Evolutionary conservation across 305 asterid genomes (phyloP).

Genomic region (Solanum hybrid): DNA sequence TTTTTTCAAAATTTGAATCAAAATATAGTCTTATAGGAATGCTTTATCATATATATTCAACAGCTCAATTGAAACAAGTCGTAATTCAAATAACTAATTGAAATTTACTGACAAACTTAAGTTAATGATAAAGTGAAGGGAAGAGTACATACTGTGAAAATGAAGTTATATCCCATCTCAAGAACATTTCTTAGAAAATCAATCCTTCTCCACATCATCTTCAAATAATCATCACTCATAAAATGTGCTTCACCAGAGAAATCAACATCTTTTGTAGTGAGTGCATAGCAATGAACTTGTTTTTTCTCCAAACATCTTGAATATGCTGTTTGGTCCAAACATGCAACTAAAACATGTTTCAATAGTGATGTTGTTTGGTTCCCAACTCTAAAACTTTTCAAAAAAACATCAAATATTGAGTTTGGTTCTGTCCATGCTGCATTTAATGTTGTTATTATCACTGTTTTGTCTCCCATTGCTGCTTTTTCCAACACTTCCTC

Average conservation of each 20-base stretch:
- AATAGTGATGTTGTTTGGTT: constrained; percentile 34
- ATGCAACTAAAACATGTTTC: constrained; percentile 42
- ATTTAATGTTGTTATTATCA: constrained; percentile 48
- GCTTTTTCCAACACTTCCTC: constrained; percentile 27
- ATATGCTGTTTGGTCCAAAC: constrained; percentile 45
- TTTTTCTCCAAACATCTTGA: constrained; percentile 23
- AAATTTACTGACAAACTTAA: neutral
- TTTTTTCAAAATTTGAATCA: neutral
- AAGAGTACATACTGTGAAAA: constrained; percentile 30
- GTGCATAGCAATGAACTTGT: constrained; percentile 30
- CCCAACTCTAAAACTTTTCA: constrained; percentile 44
- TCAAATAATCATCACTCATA: constrained; percentile 33
- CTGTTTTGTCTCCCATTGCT: constrained; percentile 41
- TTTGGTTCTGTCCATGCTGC: constrained; percentile 47
- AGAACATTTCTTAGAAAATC: constrained; percentile 33
- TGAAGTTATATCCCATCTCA: constrained; percentile 40
- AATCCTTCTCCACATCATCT: constrained; percentile 56
- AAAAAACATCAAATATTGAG: constrained; percentile 46
- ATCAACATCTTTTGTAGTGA: constrained; percentile 26
- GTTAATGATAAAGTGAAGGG: neutral
- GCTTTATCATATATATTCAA: neutral
- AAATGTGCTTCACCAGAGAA: constrained; percentile 40
- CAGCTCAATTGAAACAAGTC: neutral
- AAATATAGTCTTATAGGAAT: neutral
- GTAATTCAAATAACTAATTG: neutral